Evolutionary conservation across 306 rosid genomes (phyloP).

Genomic region (Lotus japonicus): DNA sequence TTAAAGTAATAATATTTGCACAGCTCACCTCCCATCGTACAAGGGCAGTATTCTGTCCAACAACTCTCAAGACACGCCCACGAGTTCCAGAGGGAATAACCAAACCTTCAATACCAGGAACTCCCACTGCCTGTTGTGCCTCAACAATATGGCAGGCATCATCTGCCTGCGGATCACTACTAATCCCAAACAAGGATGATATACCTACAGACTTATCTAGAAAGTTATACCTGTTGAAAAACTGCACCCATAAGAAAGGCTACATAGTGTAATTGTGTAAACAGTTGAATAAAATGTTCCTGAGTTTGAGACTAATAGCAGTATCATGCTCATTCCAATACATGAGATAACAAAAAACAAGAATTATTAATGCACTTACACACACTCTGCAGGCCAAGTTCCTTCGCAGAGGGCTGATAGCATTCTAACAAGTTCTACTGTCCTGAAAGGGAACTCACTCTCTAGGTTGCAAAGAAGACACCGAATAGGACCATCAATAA

Average conservation of each 20-base stretch:
- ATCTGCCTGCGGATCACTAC: conserved; percentile 36
- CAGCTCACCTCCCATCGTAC: conserved; percentile 90
- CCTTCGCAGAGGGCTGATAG: conserved; percentile 95
- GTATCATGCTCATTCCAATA: conserved; percentile 14
- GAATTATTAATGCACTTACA: conserved; percentile 48
- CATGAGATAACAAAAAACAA: conserved; percentile 19
- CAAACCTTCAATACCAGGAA: conserved; percentile 83
- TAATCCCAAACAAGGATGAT: conserved; percentile 69
- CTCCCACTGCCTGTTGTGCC: conserved; percentile 44
- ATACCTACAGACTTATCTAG: conserved; percentile 75
- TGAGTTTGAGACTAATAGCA: conserved; percentile 1
- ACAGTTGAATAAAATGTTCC: background rate
- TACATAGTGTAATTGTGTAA: background rate
- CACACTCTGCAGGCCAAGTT: conserved; percentile 91
- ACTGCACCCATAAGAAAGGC: conserved; percentile 20
- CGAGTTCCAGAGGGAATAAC: conserved; percentile 67
- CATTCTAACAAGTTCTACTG: conserved; percentile 56
- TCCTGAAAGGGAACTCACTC: conserved; percentile 80
- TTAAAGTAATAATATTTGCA: background rate
- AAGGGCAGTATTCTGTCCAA: conserved; percentile 65
- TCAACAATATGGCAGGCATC: conserved; percentile 41
- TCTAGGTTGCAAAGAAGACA: conserved; percentile 77
- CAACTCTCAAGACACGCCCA: conserved; percentile 66
- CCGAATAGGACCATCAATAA: conserved; percentile 82
- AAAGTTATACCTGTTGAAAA: conserved; percentile 70